phyloP scores from a whole-genome alignment of 768 basidiomycete genomes.

The Suillus fuscotomentosus region DNA sequence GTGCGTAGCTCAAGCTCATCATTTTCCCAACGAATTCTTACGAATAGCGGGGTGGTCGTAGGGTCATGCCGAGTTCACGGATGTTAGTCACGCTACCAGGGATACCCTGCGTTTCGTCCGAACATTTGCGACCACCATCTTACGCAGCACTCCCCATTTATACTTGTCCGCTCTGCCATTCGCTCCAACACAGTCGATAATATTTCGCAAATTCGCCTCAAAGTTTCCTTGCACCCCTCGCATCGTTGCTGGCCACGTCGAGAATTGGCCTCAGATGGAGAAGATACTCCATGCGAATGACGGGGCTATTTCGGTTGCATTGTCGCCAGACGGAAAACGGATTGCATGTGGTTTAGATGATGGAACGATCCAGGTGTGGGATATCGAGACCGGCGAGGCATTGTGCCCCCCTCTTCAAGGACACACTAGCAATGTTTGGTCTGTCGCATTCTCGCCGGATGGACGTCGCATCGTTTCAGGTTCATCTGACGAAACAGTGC shows the following conservation, averaged over 20 bases:
- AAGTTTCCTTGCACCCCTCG: not conserved
- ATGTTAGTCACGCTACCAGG: not conserved
- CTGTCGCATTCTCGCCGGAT: conserved; percentile 26
- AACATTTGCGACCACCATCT: conserved; percentile 11
- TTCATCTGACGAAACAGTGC: not conserved
- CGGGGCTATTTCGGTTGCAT: rapidly evolving
- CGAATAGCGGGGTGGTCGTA: not conserved
- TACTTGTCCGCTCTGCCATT: conserved; percentile 26
- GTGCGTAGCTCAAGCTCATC: not conserved
- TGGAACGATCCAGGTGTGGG: conserved; percentile 4
- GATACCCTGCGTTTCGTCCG: conserved; percentile 14
- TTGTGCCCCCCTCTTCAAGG: not conserved
- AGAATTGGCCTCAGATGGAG: conserved; percentile 3
- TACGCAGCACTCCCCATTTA: conserved; percentile 21
- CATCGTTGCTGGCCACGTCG: not conserved
- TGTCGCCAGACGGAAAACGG: not conserved
- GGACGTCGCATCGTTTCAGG: conserved; percentile 26
- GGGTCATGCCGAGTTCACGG: conserved; percentile 3
- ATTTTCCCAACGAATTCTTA: not conserved
- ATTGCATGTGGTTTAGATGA: conserved; percentile 11
- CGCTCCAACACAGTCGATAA: conserved; percentile 19
- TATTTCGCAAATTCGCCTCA: conserved; percentile 13
- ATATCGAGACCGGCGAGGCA: not conserved
- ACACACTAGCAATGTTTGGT: not conserved
- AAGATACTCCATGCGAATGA: not conserved